Conservation (phyloP, 169 alveolate species). For the Plasmodium knowlesi region DNA sequence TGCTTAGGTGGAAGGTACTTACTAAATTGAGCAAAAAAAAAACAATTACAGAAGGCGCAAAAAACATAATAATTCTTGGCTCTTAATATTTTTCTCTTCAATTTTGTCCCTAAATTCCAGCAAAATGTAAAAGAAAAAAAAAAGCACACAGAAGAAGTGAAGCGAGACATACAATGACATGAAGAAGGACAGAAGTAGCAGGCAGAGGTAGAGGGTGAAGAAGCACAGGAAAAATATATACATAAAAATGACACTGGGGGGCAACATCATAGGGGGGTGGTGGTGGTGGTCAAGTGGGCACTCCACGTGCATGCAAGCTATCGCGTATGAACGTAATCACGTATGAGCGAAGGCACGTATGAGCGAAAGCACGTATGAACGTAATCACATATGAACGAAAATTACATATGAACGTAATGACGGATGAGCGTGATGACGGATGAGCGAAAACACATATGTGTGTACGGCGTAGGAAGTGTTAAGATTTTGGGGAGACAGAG, state of each 20-base stretch:
- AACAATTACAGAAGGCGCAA: not conserved
- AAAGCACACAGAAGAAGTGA: not conserved
- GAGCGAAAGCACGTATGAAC: not conserved
- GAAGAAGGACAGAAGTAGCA: constrained; percentile 32
- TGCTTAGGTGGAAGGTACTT: constrained; percentile 19
- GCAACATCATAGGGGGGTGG: constrained; percentile 2
- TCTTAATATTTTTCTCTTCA: constrained; percentile 32
- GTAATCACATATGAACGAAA: not conserved
- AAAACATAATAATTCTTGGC: constrained; percentile 59
- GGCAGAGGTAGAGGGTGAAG: constrained; percentile 19
- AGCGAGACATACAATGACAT: constrained; percentile 17
- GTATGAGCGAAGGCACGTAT: not conserved
- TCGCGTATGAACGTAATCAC: not conserved
- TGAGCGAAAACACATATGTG: not conserved
- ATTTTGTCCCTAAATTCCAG: constrained; percentile 18
- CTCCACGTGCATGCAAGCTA: not conserved
- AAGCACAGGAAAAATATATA: constrained; percentile 19
- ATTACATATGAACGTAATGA: too few relatives aligned
- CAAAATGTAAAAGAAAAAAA: constrained; percentile 21
- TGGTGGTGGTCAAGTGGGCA: not conserved
- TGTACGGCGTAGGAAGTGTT: not conserved
- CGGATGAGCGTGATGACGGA: not conserved
- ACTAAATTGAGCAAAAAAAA: constrained; percentile 7
- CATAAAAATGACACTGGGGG: constrained; percentile 13
- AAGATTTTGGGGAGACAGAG: not conserved